These are phyloP conservation scores for Komagataella ulmi DNA, from an alignment of 805 yeast genomes.

Conservation along the genomic window DNA sequence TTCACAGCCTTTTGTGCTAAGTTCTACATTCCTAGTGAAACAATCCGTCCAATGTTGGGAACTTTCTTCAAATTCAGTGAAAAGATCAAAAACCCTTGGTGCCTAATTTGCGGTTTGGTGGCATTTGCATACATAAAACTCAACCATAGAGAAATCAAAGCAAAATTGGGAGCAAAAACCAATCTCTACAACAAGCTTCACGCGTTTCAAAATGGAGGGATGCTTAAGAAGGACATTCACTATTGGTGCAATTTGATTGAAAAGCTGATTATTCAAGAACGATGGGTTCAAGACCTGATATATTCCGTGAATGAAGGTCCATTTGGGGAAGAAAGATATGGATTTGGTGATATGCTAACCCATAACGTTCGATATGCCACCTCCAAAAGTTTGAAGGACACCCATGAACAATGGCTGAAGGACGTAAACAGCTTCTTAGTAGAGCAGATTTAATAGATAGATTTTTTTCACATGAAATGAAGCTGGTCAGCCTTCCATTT, in stretches of 20 bases:
- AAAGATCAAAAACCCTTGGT: constrained; percentile 54
- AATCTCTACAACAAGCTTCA: constrained; percentile 37
- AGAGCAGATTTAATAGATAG: not conserved
- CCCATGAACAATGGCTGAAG: not conserved
- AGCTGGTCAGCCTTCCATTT: too few relatives aligned
- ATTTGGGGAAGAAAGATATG: not conserved
- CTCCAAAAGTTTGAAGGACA: not conserved
- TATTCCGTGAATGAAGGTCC: not conserved
- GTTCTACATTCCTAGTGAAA: constrained; percentile 44
- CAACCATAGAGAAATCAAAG: constrained; percentile 29
- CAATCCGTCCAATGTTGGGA: constrained; percentile 34
- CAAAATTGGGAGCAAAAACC: constrained; percentile 34
- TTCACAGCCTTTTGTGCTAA: constrained; percentile 41
- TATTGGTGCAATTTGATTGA: constrained; percentile 41
- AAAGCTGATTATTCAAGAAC: constrained; percentile 37
- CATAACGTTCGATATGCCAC: not conserved
- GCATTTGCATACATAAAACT: constrained; percentile 44
- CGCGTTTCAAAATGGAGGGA: constrained; percentile 38
- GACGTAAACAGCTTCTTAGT: not conserved
- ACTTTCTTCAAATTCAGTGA: constrained; percentile 36
- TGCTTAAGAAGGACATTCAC: constrained; percentile 32
- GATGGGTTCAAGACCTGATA: constrained; percentile 44
- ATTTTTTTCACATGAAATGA: too few relatives aligned
- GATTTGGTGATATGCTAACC: not conserved
- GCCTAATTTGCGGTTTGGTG: constrained; percentile 52